phyloP scores from a whole-genome alignment of 1,284 basidiomycete species.

The Pascua sp. region DNA sequence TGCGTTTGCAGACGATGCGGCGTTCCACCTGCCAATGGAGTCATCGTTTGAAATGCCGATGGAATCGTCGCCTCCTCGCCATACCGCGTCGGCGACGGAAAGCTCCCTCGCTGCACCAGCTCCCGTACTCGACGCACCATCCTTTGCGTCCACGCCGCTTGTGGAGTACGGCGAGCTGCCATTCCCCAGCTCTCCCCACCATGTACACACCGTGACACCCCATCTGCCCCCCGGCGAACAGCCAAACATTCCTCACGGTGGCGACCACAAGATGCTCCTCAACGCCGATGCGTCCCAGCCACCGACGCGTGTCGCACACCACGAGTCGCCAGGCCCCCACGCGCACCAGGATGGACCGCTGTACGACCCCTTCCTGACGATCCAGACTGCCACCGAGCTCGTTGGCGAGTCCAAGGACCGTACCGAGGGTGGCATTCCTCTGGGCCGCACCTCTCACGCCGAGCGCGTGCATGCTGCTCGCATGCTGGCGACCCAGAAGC shows the following conservation, averaged over 20 bases:
- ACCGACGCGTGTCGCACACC: background rate
- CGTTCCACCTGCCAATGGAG: conserved; percentile 14
- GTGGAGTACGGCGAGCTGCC: conserved; percentile 5
- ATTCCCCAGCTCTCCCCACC: conserved; percentile 12
- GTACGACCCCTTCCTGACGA: conserved; percentile 49
- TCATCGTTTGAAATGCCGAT: conserved; percentile 5
- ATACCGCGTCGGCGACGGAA: conserved; percentile 10
- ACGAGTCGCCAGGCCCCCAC: conserved; percentile 18
- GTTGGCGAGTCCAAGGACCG: conserved; percentile 44
- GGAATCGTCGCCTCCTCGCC: conserved; percentile 1
- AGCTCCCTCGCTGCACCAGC: no score
- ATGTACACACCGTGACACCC: conserved; percentile 11
- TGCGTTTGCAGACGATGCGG: conserved; percentile 31
- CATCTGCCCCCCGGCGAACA: conserved; percentile 26
- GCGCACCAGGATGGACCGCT: conserved; percentile 45
- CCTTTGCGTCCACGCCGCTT: conserved; percentile 31
- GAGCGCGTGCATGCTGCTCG: conserved; percentile 46
- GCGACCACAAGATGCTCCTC: conserved; percentile 37
- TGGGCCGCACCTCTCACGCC: conserved; percentile 64
- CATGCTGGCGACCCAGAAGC: conserved; percentile 41
- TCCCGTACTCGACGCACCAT: conserved; percentile 5
- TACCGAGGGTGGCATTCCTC: conserved; percentile 63
- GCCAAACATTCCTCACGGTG: conserved; percentile 33
- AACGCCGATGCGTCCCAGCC: conserved; percentile 44
- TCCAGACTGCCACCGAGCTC: conserved; percentile 45